Evolutionary conservation across 352 stramenopile genomes (phyloP).

Genomic region (Globisporangium radiosum): DNA sequence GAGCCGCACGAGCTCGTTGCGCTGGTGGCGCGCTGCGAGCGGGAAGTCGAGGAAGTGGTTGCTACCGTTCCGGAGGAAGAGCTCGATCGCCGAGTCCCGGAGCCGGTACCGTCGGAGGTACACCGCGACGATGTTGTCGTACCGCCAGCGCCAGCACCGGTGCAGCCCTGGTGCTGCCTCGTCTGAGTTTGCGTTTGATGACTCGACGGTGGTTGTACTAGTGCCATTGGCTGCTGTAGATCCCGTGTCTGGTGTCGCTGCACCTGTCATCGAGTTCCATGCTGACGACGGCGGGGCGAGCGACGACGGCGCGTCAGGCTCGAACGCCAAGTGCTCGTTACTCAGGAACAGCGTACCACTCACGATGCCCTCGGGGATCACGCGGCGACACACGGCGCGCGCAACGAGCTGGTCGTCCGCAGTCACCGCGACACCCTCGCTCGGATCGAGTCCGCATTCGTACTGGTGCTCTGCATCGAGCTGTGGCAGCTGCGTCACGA

Average conservation of each 20-base stretch:
- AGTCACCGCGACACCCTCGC: conserved; percentile 48
- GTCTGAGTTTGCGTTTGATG: conserved; percentile 13
- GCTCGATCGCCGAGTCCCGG: conserved; percentile 73
- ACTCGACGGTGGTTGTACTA: background rate
- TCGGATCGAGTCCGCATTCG: conserved; percentile 62
- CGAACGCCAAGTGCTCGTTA: conserved; percentile 57
- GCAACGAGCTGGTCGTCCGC: conserved; percentile 61
- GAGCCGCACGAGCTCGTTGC: conserved; percentile 65
- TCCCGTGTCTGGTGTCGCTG: too few relatives aligned
- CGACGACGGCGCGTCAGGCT: conserved; percentile 33
- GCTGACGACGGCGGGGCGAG: background rate
- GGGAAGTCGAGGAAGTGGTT: conserved; percentile 83
- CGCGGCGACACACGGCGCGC: conserved; percentile 52
- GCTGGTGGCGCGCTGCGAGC: conserved; percentile 55
- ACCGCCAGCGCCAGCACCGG: conserved; percentile 77
- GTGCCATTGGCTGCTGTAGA: background rate
- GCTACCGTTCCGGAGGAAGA: conserved; percentile 74
- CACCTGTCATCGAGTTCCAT: too few relatives aligned
- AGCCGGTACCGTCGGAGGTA: conserved; percentile 80
- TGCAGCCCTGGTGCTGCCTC: conserved; percentile 64
- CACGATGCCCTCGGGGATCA: conserved; percentile 72
- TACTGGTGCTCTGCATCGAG: conserved; percentile 24
- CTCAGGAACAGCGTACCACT: conserved; percentile 59
- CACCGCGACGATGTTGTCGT: conserved; percentile 62
- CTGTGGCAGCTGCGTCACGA: conserved; percentile 19